Evolutionary conservation across 345 rosid species (phyloP), one percentile per base, ranked within the genome.

Genomic region (Rhizophora apiculata): DNA sequence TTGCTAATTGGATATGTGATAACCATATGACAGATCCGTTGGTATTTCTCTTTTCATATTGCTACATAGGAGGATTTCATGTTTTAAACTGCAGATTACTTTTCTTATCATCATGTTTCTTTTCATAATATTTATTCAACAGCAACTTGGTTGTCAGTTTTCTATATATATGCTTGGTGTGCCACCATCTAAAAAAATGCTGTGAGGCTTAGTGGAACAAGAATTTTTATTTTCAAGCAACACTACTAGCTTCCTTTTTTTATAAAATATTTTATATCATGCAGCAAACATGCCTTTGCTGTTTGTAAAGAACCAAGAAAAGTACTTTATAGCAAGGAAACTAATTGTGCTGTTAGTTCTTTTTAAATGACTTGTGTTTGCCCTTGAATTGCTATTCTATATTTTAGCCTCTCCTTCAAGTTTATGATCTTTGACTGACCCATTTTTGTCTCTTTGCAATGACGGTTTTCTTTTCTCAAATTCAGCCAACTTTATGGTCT

Each of bases 1-100:
- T 95, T 64, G 96, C 94, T 24, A 92, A 90, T 78, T 95, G 97
- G 97, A 87, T 95, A 74, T 95, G 98, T 72, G 89, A 95, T 84
- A 88, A 90, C 76, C 82, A 90, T 76, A 30, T 32, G 71, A 83
- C 78, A 76, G 88, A 95, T 76, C 85, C 99, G 3, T 77, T 88
- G 97, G 99, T 95, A 83, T 60, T 60, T 71, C 71, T 74, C 74
- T 72, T 46, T 70, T 66, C 24, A 29, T 62, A 3, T 3, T 43
- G 19, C 18, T 3, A 43, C 18, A 43, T 24, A 58, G 24, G 51
- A 59, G 58, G 43, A 27, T 30, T 68, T 55, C 60, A 59, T 59
- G 18, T 51, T 37, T 31, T 30, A 48, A 27, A 39, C 43, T 63
- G 65, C 26, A 8, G 46, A 48, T 57, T 13, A 59, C 43, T 63